phyloP scores from a whole-genome alignment of 225 moss, liverwort and hornwort species.

The Bryoerythrophyllum caledonicum region DNA sequence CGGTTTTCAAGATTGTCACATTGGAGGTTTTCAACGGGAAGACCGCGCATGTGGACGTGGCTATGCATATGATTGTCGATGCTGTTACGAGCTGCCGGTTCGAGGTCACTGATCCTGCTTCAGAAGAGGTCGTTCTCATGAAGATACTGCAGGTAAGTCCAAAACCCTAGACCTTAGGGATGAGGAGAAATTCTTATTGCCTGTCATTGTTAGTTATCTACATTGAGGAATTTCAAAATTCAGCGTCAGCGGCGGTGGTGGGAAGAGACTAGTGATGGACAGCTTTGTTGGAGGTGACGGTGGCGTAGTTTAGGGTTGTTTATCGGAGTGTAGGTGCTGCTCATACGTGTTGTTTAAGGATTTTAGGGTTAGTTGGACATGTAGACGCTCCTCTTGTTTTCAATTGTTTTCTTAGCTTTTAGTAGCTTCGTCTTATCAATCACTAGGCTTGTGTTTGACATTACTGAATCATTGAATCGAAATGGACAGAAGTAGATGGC shows the following conservation, averaged over 20 bases:
- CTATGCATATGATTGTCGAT: constrained; percentile 96
- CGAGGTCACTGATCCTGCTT: constrained; percentile 98
- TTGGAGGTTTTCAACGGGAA: constrained; percentile 78
- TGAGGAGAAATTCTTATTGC: background rate
- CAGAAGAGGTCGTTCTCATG: constrained; percentile 97
- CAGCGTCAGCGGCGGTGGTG: background rate
- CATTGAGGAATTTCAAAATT: constrained; percentile 1
- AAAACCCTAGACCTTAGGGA: constrained; percentile 6
- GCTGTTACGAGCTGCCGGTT: constrained; percentile 98
- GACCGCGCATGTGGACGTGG: constrained; percentile 81
- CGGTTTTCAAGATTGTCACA: constrained; percentile 91
- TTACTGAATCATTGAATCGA: constrained; percentile 4
- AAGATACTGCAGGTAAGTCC: constrained; percentile 82
- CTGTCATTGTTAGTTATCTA: constrained; percentile 21
- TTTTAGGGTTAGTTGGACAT: constrained; percentile 7
- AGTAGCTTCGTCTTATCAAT: constrained; percentile 13
- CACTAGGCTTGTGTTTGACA: background rate
- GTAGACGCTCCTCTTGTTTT: background rate
- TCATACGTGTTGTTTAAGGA: background rate
- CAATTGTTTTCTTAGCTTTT: background rate
- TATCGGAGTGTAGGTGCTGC: background rate
- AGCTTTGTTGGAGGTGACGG: constrained; percentile 12
- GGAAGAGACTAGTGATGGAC: constrained; percentile 3
- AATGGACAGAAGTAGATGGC: constrained; percentile 13
- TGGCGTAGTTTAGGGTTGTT: constrained; percentile 5